Percentiles rank a stretch among this genome's conserved stretches.
These are phyloP conservation scores for Lichina pygmaea DNA, from an alignment of 495 filamentous ascomycete genomes.

Conservation along the genomic window DNA sequence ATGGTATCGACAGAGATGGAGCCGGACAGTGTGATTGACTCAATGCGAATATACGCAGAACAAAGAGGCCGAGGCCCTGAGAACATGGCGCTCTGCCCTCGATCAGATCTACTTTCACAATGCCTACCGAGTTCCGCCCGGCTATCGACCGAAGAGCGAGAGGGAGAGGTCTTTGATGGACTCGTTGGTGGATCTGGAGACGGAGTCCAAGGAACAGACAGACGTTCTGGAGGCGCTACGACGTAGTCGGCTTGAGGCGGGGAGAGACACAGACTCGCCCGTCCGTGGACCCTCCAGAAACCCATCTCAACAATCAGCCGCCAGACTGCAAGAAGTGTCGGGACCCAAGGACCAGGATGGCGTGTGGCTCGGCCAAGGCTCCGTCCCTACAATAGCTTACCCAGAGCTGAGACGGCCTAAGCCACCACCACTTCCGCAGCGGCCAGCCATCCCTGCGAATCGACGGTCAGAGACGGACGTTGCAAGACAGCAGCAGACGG, in stretches of 20 bases:
- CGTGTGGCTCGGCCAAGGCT: conserved; percentile 53
- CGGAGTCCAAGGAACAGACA: conserved; percentile 84
- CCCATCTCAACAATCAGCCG: neutral
- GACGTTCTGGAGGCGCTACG: conserved; percentile 65
- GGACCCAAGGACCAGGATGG: conserved; percentile 6
- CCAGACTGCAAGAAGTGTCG: neutral
- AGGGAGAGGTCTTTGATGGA: conserved; percentile 66
- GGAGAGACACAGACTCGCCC: conserved; percentile 9
- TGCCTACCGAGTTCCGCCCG: conserved; percentile 40
- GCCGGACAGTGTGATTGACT: neutral
- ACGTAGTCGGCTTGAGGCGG: conserved; percentile 21
- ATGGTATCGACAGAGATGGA: neutral
- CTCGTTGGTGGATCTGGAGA: conserved; percentile 53
- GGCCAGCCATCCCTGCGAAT: conserved; percentile 23
- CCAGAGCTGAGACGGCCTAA: conserved; percentile 35
- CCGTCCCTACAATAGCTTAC: conserved; percentile 53
- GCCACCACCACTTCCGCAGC: conserved; percentile 34
- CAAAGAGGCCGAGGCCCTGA: conserved; percentile 75
- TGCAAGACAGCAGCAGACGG: neutral
- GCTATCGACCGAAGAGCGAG: conserved; percentile 48
- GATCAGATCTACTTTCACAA: conserved; percentile 80
- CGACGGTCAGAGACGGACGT: conserved; percentile 21
- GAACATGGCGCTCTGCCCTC: conserved; percentile 75
- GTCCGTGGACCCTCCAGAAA: conserved; percentile 7
- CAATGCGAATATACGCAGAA: conserved; percentile 24